These are phyloP conservation scores for Trichoderma semiorbis DNA, from an alignment of 2,329 filamentous ascomycete species.

Conservation along the genomic window DNA sequence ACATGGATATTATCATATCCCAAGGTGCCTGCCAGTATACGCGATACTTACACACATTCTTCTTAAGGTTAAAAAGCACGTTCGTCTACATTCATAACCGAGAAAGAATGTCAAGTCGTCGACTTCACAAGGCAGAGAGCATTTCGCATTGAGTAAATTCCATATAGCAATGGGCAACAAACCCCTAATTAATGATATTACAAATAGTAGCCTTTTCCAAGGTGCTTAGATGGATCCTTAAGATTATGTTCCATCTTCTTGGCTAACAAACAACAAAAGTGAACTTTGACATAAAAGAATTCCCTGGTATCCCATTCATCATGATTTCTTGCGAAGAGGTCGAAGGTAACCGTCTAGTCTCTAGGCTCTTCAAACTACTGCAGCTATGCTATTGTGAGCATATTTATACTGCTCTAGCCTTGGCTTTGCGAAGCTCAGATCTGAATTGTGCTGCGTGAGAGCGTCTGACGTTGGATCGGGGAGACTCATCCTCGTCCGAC, in stretches of 20 bases:
- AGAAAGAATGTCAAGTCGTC: too few species aligned
- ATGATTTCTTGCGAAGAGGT: not conserved
- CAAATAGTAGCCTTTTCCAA: not conserved
- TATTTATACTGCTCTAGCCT: not conserved
- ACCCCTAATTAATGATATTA: not conserved
- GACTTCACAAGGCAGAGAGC: not conserved
- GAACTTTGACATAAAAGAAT: not conserved
- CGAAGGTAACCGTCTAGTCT: not conserved
- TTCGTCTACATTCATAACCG: too few species aligned
- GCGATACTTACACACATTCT: too few species aligned
- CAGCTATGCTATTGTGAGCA: too few species aligned
- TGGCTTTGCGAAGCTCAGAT: not conserved
- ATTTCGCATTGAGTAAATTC: not conserved
- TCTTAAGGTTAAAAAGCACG: too few species aligned
- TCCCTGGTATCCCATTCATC: not conserved
- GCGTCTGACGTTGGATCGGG: not conserved
- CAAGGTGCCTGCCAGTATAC: too few species aligned
- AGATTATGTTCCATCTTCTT: not conserved
- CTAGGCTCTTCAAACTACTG: not conserved
- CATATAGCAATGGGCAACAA: not conserved
- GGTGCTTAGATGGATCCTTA: not conserved
- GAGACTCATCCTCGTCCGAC: not conserved
- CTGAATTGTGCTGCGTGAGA: not conserved
- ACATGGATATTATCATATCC: too few species aligned
- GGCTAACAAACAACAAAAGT: not conserved